phyloP scores from a whole-genome alignment of 345 rosid genomes.

The Citrus maxima region DNA sequence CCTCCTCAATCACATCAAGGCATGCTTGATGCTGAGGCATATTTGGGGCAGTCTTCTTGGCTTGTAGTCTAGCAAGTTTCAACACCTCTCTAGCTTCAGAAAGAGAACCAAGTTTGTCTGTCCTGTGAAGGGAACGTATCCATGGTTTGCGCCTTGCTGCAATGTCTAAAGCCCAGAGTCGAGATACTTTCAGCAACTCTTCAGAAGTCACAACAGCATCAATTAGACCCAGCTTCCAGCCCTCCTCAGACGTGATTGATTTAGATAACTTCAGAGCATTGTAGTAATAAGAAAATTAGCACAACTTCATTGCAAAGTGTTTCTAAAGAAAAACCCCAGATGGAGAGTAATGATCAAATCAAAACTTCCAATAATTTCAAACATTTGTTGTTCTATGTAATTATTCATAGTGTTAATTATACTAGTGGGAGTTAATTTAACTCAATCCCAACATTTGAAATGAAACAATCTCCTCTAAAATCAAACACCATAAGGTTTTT shows the following conservation, averaged over 20 bases:
- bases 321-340: not conserved
- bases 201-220: constrained; percentile 71
- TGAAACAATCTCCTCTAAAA: not conserved
- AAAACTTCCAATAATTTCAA: not conserved
- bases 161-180: constrained; percentile 85
- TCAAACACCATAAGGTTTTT: not conserved
- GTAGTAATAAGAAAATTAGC: not conserved
- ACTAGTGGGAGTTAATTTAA: not conserved
- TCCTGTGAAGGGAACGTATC: constrained; percentile 76
- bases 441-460: not conserved
- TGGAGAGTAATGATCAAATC: not conserved
- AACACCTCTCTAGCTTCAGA: constrained; percentile 72
- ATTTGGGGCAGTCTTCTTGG: constrained; percentile 76
- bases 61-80: constrained; percentile 57
- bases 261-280: constrained; percentile 65
- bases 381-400: not conserved
- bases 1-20: constrained; percentile 92
- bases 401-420: not conserved
- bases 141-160: constrained; percentile 69
- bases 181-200: constrained; percentile 72
- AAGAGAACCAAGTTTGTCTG: constrained; percentile 84
- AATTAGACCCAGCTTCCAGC: constrained; percentile 75
- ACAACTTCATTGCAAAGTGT: not conserved
- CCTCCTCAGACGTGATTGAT: constrained; percentile 83
- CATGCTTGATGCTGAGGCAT: constrained; percentile 88